phyloP scores from a whole-genome alignment of 1,284 basidiomycete genomes.

The Termitomyces sp. region DNA sequence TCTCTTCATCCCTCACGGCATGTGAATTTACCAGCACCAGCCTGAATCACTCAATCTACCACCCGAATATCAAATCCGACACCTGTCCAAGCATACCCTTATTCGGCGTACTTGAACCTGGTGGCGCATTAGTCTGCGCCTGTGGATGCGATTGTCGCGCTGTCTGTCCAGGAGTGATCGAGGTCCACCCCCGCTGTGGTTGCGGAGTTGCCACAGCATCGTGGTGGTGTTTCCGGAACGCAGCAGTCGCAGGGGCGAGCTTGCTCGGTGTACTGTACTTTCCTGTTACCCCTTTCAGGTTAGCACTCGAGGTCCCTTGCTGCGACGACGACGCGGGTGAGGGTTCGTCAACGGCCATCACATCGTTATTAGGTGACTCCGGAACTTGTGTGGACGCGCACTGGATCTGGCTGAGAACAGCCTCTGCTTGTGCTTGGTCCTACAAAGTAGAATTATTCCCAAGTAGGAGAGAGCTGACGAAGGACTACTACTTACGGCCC shows the following conservation, averaged over 20 bases:
- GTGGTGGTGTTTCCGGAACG: slow-evolving; percentile 47
- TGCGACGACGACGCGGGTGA: slow-evolving; percentile 16
- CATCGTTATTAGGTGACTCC: slow-evolving; percentile 22
- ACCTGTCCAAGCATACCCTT: slow-evolving; percentile 67
- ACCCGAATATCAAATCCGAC: slow-evolving; percentile 73
- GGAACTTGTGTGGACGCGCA: slow-evolving; percentile 18
- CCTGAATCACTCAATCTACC: slow-evolving; percentile 33
- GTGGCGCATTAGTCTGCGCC: slow-evolving; percentile 4
- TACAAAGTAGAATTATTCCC: slow-evolving; percentile 20
- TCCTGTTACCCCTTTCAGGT: slow-evolving; percentile 10
- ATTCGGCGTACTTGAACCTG: slow-evolving; percentile 27
- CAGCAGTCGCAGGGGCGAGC: slow-evolving; percentile 63
- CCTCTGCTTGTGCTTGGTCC: slow-evolving; percentile 57
- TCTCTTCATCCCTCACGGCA: neutral
- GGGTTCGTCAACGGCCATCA: slow-evolving; percentile 43
- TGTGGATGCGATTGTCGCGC: slow-evolving; percentile 8
- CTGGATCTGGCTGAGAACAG: slow-evolving; percentile 40
- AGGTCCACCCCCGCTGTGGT: slow-evolving; percentile 17
- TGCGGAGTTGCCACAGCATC: slow-evolving; percentile 32
- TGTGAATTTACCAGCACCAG: neutral
- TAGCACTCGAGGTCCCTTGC: slow-evolving; percentile 16
- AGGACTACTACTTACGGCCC: slow-evolving; percentile 56
- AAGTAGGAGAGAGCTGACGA: neutral
- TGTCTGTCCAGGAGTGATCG: slow-evolving; percentile 3
- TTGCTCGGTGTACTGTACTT: slow-evolving; percentile 59